Evolutionary conservation across 2,329 filamentous ascomycete species (phyloP).

Genomic region (Rugonectria rugulosa): DNA sequence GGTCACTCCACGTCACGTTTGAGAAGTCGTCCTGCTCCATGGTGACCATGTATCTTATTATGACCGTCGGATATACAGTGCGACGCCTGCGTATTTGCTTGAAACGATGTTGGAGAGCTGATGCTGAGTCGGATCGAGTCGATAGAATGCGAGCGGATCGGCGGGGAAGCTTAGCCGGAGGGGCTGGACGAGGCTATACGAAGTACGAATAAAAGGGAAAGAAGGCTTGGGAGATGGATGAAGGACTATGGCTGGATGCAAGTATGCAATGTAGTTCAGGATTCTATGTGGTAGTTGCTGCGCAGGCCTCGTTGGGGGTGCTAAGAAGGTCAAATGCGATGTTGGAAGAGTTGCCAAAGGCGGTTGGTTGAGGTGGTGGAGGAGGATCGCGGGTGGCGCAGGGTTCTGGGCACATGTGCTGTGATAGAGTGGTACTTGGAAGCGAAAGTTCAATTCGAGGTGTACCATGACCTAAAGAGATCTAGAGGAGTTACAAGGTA

Average conservation of each 20-base stretch:
- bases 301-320: no score
- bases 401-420: not conserved
- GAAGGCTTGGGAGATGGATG: conserved; percentile 3
- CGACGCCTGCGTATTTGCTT: not conserved
- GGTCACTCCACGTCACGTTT: conserved; percentile 80
- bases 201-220: not conserved
- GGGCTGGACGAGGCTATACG: not conserved
- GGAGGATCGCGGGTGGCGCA: conserved; percentile 23
- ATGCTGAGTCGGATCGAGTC: no score
- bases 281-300: no score
- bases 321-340: no score
- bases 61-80: not conserved
- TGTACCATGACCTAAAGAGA: no score
- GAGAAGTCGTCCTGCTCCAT: conserved; percentile 77
- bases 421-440: not conserved
- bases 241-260: not conserved
- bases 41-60: conserved; percentile 43
- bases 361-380: conserved; percentile 16
- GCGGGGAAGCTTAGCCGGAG: not conserved
- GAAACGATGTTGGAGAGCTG: no score
- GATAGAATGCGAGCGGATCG: not conserved
- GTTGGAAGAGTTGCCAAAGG: no score
- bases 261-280: no score
- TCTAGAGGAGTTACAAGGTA: no score
- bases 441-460: no score